Evolutionary conservation across 1,284 basidiomycete genomes (phyloP).

Genomic region (Ustilago crameri): DNA sequence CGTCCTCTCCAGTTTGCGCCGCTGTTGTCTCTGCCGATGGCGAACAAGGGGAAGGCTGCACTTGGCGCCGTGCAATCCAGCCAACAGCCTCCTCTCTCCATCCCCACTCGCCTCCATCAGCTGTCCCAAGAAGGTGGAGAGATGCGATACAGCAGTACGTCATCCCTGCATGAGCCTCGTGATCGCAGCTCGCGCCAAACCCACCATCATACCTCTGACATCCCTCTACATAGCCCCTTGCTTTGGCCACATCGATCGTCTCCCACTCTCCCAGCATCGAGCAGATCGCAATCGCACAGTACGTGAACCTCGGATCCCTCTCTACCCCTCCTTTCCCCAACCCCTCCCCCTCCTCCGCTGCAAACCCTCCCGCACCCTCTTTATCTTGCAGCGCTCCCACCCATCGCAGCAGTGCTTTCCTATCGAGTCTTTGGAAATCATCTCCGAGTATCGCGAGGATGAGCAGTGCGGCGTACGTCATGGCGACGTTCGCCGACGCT

Average conservation of each 20-base stretch:
- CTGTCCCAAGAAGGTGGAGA: constrained; percentile 72
- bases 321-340: constrained; percentile 67
- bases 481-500: constrained; percentile 44
- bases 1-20: neutral
- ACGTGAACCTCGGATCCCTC: constrained; percentile 82
- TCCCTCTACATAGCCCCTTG: constrained; percentile 74
- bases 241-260: constrained; percentile 75
- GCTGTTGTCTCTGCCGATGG: neutral
- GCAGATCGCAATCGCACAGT: constrained; percentile 86
- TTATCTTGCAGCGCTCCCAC: constrained; percentile 43
- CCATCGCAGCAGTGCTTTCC: constrained; percentile 22
- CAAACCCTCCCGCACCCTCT: constrained; percentile 56
- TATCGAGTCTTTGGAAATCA: constrained; percentile 51
- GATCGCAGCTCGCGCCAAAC: constrained; percentile 81
- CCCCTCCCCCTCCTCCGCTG: constrained; percentile 69
- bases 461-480: constrained; percentile 64
- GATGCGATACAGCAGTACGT: constrained; percentile 90
- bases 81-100: constrained; percentile 9
- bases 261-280: constrained; percentile 82
- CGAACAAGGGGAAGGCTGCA: neutral
- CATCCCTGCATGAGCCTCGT: constrained; percentile 92
- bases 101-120: constrained; percentile 8
- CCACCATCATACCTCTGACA: constrained; percentile 89
- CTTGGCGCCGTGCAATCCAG: constrained; percentile 41
- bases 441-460: constrained; percentile 57